phyloP scores from a whole-genome alignment of 805 yeast genomes.

The Lachancea lanzarotensis region DNA sequence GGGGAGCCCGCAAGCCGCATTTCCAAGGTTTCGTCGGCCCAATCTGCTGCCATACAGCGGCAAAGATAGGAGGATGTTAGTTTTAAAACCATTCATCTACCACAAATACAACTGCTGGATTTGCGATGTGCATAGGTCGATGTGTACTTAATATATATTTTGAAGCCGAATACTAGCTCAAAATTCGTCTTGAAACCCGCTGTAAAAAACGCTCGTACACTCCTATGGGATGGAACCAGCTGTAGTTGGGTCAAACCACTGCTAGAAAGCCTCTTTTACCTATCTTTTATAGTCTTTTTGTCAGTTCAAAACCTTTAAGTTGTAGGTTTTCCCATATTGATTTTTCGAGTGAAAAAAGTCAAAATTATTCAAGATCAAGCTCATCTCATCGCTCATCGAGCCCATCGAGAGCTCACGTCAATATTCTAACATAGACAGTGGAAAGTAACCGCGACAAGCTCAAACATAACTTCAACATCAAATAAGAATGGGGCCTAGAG shows the following conservation, averaged over 20 bases:
- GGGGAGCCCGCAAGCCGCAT: background rate
- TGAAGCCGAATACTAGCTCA: too few relatives aligned
- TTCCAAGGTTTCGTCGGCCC: background rate
- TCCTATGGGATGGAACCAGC: too few relatives aligned
- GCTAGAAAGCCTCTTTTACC: background rate
- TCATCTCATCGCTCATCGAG: background rate
- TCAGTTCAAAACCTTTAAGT: background rate
- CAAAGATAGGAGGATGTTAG: background rate
- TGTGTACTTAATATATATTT: too few relatives aligned
- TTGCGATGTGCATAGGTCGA: background rate
- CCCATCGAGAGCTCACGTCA: background rate
- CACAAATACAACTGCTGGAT: background rate
- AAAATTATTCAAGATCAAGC: background rate
- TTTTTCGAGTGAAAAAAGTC: background rate
- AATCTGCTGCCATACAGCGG: background rate
- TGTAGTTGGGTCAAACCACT: too few relatives aligned
- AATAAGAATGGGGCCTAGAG: constrained; percentile 4
- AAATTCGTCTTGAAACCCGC: too few relatives aligned
- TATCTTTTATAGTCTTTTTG: background rate
- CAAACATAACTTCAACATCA: background rate
- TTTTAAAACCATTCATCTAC: constrained; percentile 3
- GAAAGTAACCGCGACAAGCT: too few relatives aligned
- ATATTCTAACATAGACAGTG: too few relatives aligned
- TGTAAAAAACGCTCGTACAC: too few relatives aligned
- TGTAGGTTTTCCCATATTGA: background rate